These are phyloP conservation scores for Aspergillus sojae DNA, from an alignment of 2,329 filamentous ascomycete species.

Conservation along the genomic window DNA sequence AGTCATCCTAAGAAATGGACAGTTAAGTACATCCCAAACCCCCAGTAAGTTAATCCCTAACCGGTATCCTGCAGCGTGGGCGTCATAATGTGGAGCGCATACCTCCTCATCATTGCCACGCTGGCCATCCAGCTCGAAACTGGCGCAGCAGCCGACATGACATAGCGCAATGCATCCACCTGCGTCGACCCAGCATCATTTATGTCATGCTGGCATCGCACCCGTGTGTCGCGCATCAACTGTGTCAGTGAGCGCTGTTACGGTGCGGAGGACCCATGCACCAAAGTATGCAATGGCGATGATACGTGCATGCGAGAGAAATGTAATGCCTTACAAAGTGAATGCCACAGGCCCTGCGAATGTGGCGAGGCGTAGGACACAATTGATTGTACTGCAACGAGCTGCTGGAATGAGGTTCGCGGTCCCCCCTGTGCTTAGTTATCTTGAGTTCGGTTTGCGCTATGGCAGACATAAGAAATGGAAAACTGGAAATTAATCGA, in stretches of 20 bases:
- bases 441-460: background rate
- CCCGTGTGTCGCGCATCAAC: too few species aligned
- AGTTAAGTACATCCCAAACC: background rate
- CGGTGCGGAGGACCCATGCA: background rate
- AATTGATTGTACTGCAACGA: background rate
- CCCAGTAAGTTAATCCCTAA: background rate
- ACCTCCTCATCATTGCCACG: background rate
- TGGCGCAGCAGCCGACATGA: background rate
- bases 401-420: slow-evolving; percentile 15
- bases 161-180: too few species aligned
- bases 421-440: background rate
- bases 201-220: too few species aligned
- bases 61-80: background rate
- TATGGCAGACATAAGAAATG: background rate
- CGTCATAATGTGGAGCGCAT: background rate
- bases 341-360: slow-evolving; percentile 6
- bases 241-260: background rate
- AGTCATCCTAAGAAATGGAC: background rate
- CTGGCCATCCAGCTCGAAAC: background rate
- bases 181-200: too few species aligned
- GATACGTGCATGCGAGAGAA: background rate
- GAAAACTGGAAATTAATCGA: background rate
- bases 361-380: background rate
- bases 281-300: background rate
- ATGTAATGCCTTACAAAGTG: background rate